These are phyloP conservation scores for Akanthomyces uredinophilus DNA, from an alignment of 2,329 filamentous ascomycete species.

Conservation along the genomic window DNA sequence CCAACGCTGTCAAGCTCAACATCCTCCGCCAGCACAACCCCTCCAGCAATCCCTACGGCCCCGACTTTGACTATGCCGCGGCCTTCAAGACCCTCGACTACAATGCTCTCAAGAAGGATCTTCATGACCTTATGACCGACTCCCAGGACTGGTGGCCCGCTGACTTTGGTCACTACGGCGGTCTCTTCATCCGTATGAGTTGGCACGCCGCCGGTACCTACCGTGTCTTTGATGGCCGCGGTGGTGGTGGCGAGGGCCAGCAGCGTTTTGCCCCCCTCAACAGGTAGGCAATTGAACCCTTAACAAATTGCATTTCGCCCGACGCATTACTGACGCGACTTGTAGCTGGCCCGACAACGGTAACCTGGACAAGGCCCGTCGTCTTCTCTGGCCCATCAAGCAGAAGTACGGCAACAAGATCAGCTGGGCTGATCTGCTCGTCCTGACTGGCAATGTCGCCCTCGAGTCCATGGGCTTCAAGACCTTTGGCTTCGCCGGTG, in stretches of 20 bases:
- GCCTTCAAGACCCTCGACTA: constrained; percentile 68
- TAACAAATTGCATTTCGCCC: not conserved
- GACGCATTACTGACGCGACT: constrained; percentile 22
- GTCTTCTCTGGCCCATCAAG: constrained; percentile 76
- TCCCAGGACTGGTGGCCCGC: constrained; percentile 80
- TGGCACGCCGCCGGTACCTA: constrained; percentile 80
- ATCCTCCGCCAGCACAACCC: constrained; percentile 67
- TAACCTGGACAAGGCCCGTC: constrained; percentile 73
- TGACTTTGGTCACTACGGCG: constrained; percentile 76
- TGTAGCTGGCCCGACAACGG: constrained; percentile 70
- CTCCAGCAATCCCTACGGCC: constrained; percentile 57
- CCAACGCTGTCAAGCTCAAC: constrained; percentile 60
- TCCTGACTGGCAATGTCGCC: constrained; percentile 70
- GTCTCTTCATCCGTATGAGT: constrained; percentile 74
- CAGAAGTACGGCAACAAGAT: constrained; percentile 81
- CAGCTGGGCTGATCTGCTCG: constrained; percentile 70
- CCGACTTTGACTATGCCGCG: constrained; percentile 65
- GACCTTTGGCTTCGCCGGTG: constrained; percentile 68
- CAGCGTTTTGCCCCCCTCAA: constrained; percentile 78
- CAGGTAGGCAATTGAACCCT: constrained; percentile 21
- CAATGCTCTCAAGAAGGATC: constrained; percentile 66
- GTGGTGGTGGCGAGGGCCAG: constrained; percentile 68
- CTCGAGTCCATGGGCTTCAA: constrained; percentile 72
- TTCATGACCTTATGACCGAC: constrained; percentile 67
- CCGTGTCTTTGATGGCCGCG: constrained; percentile 67